Evolutionary conservation across 306 rosid genomes (phyloP).

Genomic region (Malus domestica): DNA sequence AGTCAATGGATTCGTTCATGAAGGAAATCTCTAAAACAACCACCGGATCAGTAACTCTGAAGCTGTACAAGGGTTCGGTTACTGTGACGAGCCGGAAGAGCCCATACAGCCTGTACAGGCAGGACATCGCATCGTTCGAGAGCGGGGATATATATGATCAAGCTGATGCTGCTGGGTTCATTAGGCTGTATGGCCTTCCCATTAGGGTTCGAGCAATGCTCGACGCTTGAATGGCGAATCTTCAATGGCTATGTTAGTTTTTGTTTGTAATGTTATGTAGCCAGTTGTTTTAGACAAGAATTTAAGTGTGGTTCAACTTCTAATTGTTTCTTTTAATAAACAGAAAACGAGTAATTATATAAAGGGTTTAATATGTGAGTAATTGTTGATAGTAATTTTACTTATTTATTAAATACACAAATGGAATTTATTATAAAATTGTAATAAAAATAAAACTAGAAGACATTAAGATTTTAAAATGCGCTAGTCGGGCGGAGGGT

Average conservation of each 20-base stretch:
- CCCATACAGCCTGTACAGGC: conserved; percentile 70
- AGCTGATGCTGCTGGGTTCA: conserved; percentile 93
- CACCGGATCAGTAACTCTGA: conserved; percentile 70
- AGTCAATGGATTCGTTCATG: conserved; percentile 88
- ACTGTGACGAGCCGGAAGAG: conserved; percentile 56
- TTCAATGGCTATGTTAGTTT: conserved; percentile 3
- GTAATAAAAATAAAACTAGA: too few species aligned
- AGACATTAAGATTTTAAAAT: too few species aligned
- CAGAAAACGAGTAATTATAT: too few species aligned
- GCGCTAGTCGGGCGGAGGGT: rapidly evolving
- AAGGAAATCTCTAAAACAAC: conserved; percentile 68
- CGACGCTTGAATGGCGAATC: conserved; percentile 30
- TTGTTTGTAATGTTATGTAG: neutral
- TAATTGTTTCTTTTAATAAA: too few species aligned
- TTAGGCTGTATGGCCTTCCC: conserved; percentile 89
- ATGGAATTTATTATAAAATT: too few species aligned
- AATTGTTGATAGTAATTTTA: too few species aligned
- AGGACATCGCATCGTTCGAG: conserved; percentile 90
- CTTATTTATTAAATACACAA: too few species aligned
- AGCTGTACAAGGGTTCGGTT: conserved; percentile 72
- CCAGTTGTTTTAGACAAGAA: neutral
- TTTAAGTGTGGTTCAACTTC: neutral
- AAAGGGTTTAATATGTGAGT: too few species aligned
- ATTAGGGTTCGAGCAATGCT: conserved; percentile 82
- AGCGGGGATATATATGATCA: conserved; percentile 76